Percentiles rank a stretch among this genome's conserved stretches.
Evolutionary conservation across 1,284 basidiomycete species (phyloP).

Genomic region (Cryptococcus depauperatus): DNA sequence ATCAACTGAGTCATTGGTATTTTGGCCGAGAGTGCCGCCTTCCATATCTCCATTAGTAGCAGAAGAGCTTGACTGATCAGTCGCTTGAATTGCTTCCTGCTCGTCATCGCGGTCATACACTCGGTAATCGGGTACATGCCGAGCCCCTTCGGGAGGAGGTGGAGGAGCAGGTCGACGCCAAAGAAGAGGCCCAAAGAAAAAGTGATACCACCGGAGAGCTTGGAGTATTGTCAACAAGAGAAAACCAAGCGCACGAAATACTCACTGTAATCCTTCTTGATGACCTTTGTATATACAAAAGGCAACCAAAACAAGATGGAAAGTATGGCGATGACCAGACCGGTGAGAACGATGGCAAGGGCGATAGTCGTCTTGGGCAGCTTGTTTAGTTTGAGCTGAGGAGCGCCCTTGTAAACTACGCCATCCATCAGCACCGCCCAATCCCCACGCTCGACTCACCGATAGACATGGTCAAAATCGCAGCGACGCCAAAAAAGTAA

Average conservation of each 20-base stretch:
- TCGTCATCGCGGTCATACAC: conserved; percentile 24
- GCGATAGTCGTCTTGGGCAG: conserved; percentile 38
- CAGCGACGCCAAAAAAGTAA: conserved; percentile 46
- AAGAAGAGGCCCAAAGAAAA: conserved; percentile 49
- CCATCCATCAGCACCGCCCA: conserved; percentile 10
- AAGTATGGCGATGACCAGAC: conserved; percentile 41
- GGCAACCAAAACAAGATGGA: conserved; percentile 49
- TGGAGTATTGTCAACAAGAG: background rate
- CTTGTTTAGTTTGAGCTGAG: conserved; percentile 44
- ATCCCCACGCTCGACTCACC: conserved; percentile 11
- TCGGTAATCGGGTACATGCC: conserved; percentile 46
- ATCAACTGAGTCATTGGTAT: background rate
- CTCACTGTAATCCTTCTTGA: conserved; percentile 47
- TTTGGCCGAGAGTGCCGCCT: background rate
- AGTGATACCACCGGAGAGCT: conserved; percentile 45
- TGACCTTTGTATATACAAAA: conserved; percentile 47
- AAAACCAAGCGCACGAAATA: background rate
- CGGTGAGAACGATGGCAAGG: conserved; percentile 46
- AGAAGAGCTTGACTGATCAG: background rate
- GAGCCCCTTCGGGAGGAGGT: conserved; percentile 16
- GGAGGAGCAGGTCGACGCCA: conserved; percentile 45
- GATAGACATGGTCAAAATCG: conserved; percentile 42
- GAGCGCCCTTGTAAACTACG: conserved; percentile 41
- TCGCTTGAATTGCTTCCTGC: background rate
- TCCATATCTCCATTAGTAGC: background rate